Evolutionary conservation across 2,329 filamentous ascomycete genomes (phyloP), one percentile per base, ranked within the genome.

Genomic region (Fonsecaea pedrosoi): DNA sequence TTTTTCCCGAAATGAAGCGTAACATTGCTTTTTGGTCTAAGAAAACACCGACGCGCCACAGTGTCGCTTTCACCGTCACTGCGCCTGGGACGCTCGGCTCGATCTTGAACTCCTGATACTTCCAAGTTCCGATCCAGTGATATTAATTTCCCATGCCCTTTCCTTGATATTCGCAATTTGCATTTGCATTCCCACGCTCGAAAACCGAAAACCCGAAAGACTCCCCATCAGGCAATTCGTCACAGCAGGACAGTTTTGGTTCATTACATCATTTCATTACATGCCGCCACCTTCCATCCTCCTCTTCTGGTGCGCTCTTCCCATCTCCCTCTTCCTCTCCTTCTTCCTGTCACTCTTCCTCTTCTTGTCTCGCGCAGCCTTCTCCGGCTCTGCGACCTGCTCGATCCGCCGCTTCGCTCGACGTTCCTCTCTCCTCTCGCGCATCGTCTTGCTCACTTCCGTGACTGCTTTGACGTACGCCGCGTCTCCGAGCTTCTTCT

Each of bases 331-430:
- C 77, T 89, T 88, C 78, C 89, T 88, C 73, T 90, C 90, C 81
- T 89, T 93, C 83, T 95, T 95, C 82, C 89, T 88, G 76, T 95
- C 92, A 69, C 91, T 85, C 82, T 90, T 93, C 82, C 90, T 91
- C 77, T 86, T 88, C 87, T 97, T 97, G 73, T 90, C 89, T 75
- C 85, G 83, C 34, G 89, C 92, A 73, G 89, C 88, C 76, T 85
- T 90, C 80, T 95, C 94, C 1, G 95, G 95, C 75, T 90, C 87
- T 58, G 86, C 86, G 30, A 99, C 89, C 10, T 92, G 92, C 76
- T 96, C 94, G 70, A 98, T 92, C 79, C 92, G 92, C 74, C 95
- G 87, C 86, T 99, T 99, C 70, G 85, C 87, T 62, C 90, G 87
- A 70, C 96, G 83, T 74, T 89, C 87, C 76, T 92, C 87, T 71